Evolutionary conservation across 2,329 filamentous ascomycete genomes (phyloP), one percentile per base, ranked within the genome.

Genomic region (Microcera coccophila): DNA sequence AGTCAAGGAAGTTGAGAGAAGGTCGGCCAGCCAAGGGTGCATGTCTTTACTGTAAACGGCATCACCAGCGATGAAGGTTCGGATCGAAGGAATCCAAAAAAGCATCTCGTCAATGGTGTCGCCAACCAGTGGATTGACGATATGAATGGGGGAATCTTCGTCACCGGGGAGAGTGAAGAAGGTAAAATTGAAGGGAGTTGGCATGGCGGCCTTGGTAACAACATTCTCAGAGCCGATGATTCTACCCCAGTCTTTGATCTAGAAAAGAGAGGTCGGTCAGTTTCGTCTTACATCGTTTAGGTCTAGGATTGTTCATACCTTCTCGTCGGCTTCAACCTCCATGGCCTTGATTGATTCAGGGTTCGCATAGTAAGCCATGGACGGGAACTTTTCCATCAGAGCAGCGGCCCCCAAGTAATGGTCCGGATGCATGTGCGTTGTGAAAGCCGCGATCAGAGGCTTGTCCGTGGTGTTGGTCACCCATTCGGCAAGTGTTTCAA

Each of bases 91-190:
- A 10, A 50, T 47, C 44, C 47, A 50, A 31, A 50, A 50, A 9
- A 50, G 15, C 14, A 42, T 48, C 17, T 47, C 41, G 18, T 50
- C 44, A 5, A 50, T 43, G 4, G 44, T 42, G n/a, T 50, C 47
- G 12, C 41, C 45, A 14, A 36, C 41, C 2, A 50, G 38, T 8
- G 47, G 47, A 18, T 34, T 45, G 3, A 50, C 7, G 10, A 50
- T 39, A n/a, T 45, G 38, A 10, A 50, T 43, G 1, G 44, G 41
- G 3, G 29, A 11, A 8, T 39, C 24, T 24, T 50, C 44, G 26
- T 50, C 39, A 4, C 41, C 45, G 19, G 47, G 47, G 14, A 47
- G 24, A 4, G 43, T 39, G 36, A 49, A 49, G n/a, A 49, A 47
- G 2, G 47, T 37, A 20, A 44, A 49, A 38, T 49, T 36, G 18